These are phyloP conservation scores for Penicillium desertorum DNA, from an alignment of 495 filamentous ascomycete species.

Conservation along the genomic window DNA sequence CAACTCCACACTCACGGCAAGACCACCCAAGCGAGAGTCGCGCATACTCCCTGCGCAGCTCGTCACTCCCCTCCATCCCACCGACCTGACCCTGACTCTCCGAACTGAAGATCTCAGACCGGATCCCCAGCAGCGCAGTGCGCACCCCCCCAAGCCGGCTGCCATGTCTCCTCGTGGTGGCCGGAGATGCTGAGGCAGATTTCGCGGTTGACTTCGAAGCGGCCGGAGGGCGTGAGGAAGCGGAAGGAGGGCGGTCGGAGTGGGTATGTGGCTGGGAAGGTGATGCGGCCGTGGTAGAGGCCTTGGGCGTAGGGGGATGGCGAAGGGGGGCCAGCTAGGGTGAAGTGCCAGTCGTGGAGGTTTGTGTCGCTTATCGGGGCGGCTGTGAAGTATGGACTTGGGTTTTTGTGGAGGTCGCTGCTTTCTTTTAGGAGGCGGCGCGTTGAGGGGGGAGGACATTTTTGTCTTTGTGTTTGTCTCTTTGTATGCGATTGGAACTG, in stretches of 20 bases:
- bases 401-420: conserved; percentile 71
- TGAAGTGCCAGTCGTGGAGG: conserved; percentile 99
- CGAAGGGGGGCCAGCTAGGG: conserved; percentile 81
- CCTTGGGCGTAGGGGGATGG: conserved; percentile 73
- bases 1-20: conserved; percentile 61
- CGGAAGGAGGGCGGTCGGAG: conserved; percentile 88
- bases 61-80: conserved; percentile 71
- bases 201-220: conserved; percentile 96
- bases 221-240: conserved; percentile 86
- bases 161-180: conserved; percentile 98
- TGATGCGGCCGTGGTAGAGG: conserved; percentile 94
- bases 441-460: conserved; percentile 38
- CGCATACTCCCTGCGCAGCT: conserved; percentile 64
- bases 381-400: conserved; percentile 80
- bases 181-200: conserved; percentile 92
- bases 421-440: conserved; percentile 75
- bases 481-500: not conserved
- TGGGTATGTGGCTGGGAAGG: conserved; percentile 84
- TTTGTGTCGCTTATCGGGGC: conserved; percentile 72
- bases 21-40: conserved; percentile 57
- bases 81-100: conserved; percentile 74
- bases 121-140: conserved; percentile 53
- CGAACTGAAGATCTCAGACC: conserved; percentile 51
- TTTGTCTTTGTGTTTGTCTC: conserved; percentile 12
- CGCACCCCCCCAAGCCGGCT: conserved; percentile 96